Conservation (phyloP, 2,329 filamentous ascomycete genomes). For the Alternaria gaisen region DNA sequence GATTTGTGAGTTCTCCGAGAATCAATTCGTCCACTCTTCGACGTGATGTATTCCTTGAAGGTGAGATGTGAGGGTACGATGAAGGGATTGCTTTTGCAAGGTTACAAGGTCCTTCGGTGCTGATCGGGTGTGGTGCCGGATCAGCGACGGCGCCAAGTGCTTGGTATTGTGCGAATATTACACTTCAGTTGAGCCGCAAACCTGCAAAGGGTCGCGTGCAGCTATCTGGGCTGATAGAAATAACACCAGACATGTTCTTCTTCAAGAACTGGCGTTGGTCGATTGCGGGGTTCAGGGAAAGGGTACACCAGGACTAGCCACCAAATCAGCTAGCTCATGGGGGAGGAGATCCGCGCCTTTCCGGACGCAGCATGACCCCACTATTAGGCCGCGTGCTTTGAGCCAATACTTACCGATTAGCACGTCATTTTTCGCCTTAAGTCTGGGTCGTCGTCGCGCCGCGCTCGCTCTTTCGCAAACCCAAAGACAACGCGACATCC, state of each 20-base stretch:
- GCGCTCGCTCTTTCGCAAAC: conserved; percentile 16
- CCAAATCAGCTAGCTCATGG: conserved; percentile 2
- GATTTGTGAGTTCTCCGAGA: too few relatives aligned
- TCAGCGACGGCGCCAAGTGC: neutral
- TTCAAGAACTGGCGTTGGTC: neutral
- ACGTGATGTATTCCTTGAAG: neutral
- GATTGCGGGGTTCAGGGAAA: conserved; percentile 7
- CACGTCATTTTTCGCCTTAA: conserved; percentile 27
- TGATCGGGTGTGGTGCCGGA: neutral
- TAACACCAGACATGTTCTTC: neutral
- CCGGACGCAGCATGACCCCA: conserved; percentile 9
- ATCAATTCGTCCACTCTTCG: neutral
- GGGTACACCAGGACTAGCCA: neutral
- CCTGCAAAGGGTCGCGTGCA: neutral
- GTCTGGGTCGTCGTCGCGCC: conserved; percentile 16
- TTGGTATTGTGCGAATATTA: neutral
- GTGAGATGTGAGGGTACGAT: neutral
- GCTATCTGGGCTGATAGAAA: neutral
- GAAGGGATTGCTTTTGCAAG: neutral
- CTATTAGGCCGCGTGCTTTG: conserved; percentile 10
- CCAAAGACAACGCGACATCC: conserved; percentile 19
- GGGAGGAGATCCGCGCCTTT: neutral
- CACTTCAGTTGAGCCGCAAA: neutral
- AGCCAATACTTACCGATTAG: conserved; percentile 17
- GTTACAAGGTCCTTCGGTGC: neutral